Evolutionary conservation across 805 yeast genomes (phyloP), one percentile per base, ranked within the genome.

Genomic region (Wickerhamomyces subpelliculosus): DNA sequence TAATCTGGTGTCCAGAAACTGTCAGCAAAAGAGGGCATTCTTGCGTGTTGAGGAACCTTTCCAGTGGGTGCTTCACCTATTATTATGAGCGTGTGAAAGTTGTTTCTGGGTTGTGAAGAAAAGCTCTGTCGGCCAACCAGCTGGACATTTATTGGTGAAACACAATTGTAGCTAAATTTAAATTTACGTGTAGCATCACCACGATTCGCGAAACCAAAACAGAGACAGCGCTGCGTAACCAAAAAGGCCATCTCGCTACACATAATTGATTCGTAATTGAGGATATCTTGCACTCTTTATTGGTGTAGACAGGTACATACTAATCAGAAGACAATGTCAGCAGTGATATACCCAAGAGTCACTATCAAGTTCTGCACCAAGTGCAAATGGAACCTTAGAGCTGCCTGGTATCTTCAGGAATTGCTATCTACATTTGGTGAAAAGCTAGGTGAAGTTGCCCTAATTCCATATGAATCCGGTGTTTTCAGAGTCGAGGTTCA

Each of bases 351-450:
- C 41, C 93, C 94, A 3, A 64, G 77, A 32, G 73, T 87, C 2
- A 62, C 75, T 5, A 85, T 87, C 30, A 70, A 74, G 47, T 87
- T 80, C 60, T 87, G 96, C 55, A 81, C 83, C 27, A 75, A 73
- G 53, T 87, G 96, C 65, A 82, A 83, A 51, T 87, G 96, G 96
- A 83, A 84, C 49, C 71, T 85, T 34, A 64, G 96, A 11, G 94
- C 96, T 2, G 72, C 85, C 0, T 88, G 96, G 96, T 85, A 85
- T 48, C 64, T 78, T 24, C 95, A 84, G 55, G 96, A 87, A 58
- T 63, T 88, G 2, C 61, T 87, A n/a, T 86, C 83, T 51, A 88
- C 96, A 0, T 88, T 86, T 57, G 80, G 78, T 4, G 57, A 60
- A 5, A 64, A 65, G 18, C 51, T 78, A 8, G 78, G 78, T 13